Evolutionary conservation across 306 rosid genomes (phyloP), one percentile per base, ranked within the genome.

Genomic region (Carpinus fangiana): DNA sequence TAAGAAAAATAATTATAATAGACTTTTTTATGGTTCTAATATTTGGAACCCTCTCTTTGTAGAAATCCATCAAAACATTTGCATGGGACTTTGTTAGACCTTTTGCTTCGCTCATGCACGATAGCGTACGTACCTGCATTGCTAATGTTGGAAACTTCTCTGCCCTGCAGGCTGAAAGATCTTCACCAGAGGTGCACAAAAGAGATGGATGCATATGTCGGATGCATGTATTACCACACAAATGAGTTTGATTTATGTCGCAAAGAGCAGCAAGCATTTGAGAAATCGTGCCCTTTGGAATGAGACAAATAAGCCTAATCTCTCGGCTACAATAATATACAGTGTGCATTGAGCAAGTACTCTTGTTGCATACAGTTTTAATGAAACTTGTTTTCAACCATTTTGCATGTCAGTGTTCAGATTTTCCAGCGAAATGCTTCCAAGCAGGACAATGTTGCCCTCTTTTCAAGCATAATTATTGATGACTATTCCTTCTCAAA

Each of bases 191-290:
- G 83, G 79, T 96, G 99, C 91, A 91, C 99, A 0, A 93, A 88
- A 57, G 98, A 96, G 93, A 93, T 96, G 99, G 94, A 93, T 73
- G 90, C 68, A 0, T 95, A 89, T 28, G 98, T 87, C 1, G 98
- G 98, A 45, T 95, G 99, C 93, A 87, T 95, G 97, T 95, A 95
- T 85, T 93, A 95, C 87, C 82, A 90, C 61, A 96, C 99, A 28
- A 96, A 93, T 51, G 99, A 96, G 80, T 96, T 93, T 21, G 99
- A 96, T 79, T 80, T 93, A 56, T 95, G 98, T 80, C 98, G 97
- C 87, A 93, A 91, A 90, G 93, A 92, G 96, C 97, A 95, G 85
- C 73, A 91, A 81, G 90, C 83, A 54, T 95, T 92, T 17, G 96
- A 90, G 93, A 86, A 91, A 80, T 77, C 81, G 6, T 96, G 99